Evolutionary conservation across 2,329 filamentous ascomycete species (phyloP).

Genomic region (Ustilaginoidea virens): DNA sequence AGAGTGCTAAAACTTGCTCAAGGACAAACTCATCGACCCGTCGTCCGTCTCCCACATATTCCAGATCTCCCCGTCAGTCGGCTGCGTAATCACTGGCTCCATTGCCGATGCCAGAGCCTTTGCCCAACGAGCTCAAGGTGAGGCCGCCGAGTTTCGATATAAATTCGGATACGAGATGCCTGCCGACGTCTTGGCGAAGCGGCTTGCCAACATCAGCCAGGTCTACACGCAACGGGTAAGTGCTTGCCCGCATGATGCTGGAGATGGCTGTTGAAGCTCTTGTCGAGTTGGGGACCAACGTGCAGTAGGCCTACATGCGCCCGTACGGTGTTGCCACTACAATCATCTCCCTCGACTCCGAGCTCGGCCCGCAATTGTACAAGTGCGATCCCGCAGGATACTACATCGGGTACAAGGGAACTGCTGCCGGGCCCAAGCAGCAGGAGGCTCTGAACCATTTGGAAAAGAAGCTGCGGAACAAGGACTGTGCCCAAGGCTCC

Average conservation of each 20-base stretch:
- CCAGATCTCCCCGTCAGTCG: slow-evolving; percentile 87
- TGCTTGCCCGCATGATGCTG: slow-evolving; percentile 17
- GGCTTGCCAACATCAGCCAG: slow-evolving; percentile 96
- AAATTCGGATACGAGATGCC: slow-evolving; percentile 99
- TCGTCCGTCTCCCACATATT: slow-evolving; percentile 96
- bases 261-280: no score
- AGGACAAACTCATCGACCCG: slow-evolving; percentile 99
- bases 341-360: slow-evolving; percentile 82
- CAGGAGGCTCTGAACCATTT: slow-evolving; percentile 97
- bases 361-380: slow-evolving; percentile 87
- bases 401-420: slow-evolving; percentile 97
- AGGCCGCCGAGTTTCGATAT: slow-evolving; percentile 96
- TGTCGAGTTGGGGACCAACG: no score
- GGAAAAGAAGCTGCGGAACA: slow-evolving; percentile 99
- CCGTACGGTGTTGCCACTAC: slow-evolving; percentile 93
- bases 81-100: slow-evolving; percentile 96
- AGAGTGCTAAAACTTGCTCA: slow-evolving; percentile 5
- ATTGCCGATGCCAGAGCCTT: slow-evolving; percentile 94
- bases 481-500: slow-evolving; percentile 77
- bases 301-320: slow-evolving; percentile 80
- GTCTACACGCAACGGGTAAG: slow-evolving; percentile 98
- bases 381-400: slow-evolving; percentile 98
- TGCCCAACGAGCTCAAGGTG: slow-evolving; percentile 80
- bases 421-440: slow-evolving; percentile 91
- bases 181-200: slow-evolving; percentile 89